Evolutionary conservation across 495 filamentous ascomycete genomes (phyloP).

Genomic region (Podospora bellae-mahoneyi): DNA sequence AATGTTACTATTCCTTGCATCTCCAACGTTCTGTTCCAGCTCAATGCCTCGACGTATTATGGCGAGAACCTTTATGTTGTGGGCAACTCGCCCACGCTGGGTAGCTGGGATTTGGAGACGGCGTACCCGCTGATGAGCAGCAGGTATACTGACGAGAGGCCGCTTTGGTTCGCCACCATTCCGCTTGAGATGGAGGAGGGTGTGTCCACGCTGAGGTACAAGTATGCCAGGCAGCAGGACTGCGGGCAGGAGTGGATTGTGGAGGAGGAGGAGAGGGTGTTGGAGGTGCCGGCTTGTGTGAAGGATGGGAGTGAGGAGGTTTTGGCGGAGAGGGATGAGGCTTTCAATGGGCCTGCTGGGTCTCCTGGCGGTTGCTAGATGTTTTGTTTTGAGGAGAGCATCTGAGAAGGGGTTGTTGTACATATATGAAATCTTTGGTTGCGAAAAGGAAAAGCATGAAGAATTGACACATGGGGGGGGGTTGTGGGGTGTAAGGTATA

Average conservation of each 20-base stretch:
- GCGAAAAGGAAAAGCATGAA: too few species aligned
- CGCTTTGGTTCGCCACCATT: constrained; percentile 35
- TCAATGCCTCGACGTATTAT: constrained; percentile 43
- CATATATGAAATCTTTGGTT: too few species aligned
- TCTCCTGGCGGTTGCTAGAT: constrained; percentile 24
- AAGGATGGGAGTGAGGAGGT: constrained; percentile 18
- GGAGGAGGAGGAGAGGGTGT: constrained; percentile 34
- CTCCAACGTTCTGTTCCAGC: constrained; percentile 49
- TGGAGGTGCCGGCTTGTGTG: constrained; percentile 37
- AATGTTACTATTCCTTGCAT: constrained; percentile 48
- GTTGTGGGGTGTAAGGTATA: too few species aligned
- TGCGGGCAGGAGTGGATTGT: constrained; percentile 39
- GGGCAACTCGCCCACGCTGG: constrained; percentile 54
- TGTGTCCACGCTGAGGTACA: constrained; percentile 30
- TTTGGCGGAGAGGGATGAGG: constrained; percentile 33
- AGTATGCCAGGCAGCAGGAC: constrained; percentile 41
- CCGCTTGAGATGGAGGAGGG: constrained; percentile 29
- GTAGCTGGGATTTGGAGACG: constrained; percentile 49
- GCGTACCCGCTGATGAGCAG: constrained; percentile 51
- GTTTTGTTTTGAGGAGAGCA: too few species aligned
- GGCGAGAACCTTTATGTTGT: constrained; percentile 58
- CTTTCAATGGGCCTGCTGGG: constrained; percentile 33
- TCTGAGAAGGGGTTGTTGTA: too few species aligned
- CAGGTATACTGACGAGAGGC: constrained; percentile 46
- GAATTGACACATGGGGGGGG: too few species aligned